Evolutionary conservation across 2,329 filamentous ascomycete genomes (phyloP).

Genomic region (Alternaria consortialis): DNA sequence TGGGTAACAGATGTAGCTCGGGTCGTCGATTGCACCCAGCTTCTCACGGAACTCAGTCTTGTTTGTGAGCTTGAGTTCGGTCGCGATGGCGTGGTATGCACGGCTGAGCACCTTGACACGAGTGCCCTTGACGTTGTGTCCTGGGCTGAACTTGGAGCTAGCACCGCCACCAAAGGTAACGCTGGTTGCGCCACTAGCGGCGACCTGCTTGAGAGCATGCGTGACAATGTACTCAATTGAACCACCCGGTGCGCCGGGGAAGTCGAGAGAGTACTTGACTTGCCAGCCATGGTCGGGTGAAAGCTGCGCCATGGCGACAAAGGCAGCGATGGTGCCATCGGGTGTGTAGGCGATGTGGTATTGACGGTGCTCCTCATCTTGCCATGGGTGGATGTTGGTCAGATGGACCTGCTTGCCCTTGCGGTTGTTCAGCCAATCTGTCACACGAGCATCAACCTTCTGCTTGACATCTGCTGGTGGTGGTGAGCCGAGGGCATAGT

Average conservation of each 20-base stretch:
- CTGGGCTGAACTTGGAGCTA: slow-evolving; percentile 75
- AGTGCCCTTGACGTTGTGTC: slow-evolving; percentile 81
- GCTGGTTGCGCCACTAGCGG: slow-evolving; percentile 66
- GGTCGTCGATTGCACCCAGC: slow-evolving; percentile 83
- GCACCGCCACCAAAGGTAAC: slow-evolving; percentile 92
- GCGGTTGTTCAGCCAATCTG: slow-evolving; percentile 80
- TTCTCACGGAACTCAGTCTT: slow-evolving; percentile 93
- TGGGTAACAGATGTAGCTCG: slow-evolving; percentile 90
- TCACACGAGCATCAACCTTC: slow-evolving; percentile 75
- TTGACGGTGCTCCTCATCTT: slow-evolving; percentile 81
- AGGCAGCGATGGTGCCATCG: slow-evolving; percentile 74
- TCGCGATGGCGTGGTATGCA: slow-evolving; percentile 82
- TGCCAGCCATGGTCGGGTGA: slow-evolving; percentile 86
- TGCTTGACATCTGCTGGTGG: slow-evolving; percentile 72
- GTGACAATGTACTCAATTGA: slow-evolving; percentile 86
- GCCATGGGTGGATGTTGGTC: slow-evolving; percentile 89
- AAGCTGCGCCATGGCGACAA: slow-evolving; percentile 85
- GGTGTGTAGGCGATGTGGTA: slow-evolving; percentile 83
- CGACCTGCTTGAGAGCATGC: slow-evolving; percentile 70
- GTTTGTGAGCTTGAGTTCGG: slow-evolving; percentile 80
- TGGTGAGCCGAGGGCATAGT: slow-evolving; percentile 71
- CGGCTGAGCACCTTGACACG: slow-evolving; percentile 82
- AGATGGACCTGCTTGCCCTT: slow-evolving; percentile 89
- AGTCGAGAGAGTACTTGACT: slow-evolving; percentile 95
- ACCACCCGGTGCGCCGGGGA: slow-evolving; percentile 84